Evolutionary conservation across 2,329 filamentous ascomycete species (phyloP).

Genomic region (Talaromyces sp.): DNA sequence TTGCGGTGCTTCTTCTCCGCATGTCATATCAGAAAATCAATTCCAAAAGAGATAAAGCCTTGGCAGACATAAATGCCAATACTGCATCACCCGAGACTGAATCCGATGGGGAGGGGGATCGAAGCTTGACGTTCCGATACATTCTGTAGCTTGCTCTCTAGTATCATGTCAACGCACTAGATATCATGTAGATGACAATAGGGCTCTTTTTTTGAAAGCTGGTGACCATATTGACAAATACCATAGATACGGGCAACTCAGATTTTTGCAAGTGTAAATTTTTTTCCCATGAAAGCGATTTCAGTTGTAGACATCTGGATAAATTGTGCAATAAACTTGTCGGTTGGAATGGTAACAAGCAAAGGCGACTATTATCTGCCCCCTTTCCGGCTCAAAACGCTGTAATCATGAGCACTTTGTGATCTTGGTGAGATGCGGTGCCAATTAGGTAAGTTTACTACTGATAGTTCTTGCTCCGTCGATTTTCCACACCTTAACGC

Average conservation of each 20-base stretch:
- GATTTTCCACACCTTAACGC: too few species aligned
- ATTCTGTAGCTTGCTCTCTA: not conserved
- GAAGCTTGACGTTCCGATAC: not conserved
- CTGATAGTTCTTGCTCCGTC: too few species aligned
- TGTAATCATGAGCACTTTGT: too few species aligned
- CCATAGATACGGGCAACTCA: not conserved
- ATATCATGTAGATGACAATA: not conserved
- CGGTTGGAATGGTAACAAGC: not conserved
- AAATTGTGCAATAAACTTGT: not conserved
- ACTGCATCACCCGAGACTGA: not conserved
- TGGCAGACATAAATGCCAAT: not conserved
- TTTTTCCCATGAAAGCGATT: not conserved
- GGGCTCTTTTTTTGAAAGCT: not conserved
- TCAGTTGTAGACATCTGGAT: too few species aligned
- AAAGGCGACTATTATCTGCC: not conserved
- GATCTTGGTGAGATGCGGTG: too few species aligned
- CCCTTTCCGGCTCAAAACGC: too few species aligned
- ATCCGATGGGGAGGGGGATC: not conserved
- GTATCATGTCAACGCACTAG: not conserved
- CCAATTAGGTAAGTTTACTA: too few species aligned
- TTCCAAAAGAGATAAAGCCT: slow-evolving; percentile 1
- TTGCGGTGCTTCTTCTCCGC: slow-evolving; percentile 39
- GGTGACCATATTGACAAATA: not conserved
- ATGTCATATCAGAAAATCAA: slow-evolving; percentile 55
- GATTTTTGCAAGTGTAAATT: not conserved